These are phyloP conservation scores for Solanum piurae DNA, from an alignment of 257 asterid genomes.

Conservation along the genomic window DNA sequence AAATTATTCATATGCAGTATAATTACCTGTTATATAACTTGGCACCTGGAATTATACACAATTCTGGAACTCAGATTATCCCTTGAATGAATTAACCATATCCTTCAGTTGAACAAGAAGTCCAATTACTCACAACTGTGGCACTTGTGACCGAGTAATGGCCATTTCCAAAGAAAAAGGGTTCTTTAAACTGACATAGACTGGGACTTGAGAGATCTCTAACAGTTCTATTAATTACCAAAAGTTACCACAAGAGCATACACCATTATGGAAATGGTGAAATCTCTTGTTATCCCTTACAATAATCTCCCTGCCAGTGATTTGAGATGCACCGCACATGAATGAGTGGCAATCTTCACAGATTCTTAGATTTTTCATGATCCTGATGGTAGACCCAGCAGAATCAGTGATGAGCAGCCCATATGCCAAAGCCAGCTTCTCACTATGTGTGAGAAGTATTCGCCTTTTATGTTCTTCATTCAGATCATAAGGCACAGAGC, in stretches of 20 bases:
- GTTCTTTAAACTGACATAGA: not conserved
- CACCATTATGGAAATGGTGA: constrained; percentile 64
- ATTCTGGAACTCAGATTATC: not conserved
- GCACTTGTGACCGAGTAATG: not conserved
- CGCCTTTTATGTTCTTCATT: constrained; percentile 51
- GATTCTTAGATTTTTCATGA: constrained; percentile 70
- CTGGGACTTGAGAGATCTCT: not conserved
- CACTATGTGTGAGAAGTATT: constrained; percentile 61
- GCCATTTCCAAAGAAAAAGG: not conserved
- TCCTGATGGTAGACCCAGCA: constrained; percentile 31
- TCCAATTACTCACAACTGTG: not conserved
- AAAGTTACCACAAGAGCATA: constrained; percentile 66
- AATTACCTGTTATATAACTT: not conserved
- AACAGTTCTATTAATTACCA: constrained; percentile 31
- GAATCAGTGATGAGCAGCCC: constrained; percentile 25
- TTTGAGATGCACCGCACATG: constrained; percentile 48
- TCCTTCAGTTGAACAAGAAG: not conserved
- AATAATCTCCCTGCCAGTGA: constrained; percentile 48
- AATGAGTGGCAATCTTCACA: constrained; percentile 81
- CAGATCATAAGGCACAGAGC: constrained; percentile 50
- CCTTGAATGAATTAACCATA: not conserved
- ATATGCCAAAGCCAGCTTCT: constrained; percentile 62
- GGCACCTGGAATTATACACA: not conserved
- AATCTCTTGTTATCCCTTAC: constrained; percentile 80
- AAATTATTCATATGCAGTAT: not conserved